phyloP scores from a whole-genome alignment of 768 basidiomycete species.

The Pleurotus djamor region DNA sequence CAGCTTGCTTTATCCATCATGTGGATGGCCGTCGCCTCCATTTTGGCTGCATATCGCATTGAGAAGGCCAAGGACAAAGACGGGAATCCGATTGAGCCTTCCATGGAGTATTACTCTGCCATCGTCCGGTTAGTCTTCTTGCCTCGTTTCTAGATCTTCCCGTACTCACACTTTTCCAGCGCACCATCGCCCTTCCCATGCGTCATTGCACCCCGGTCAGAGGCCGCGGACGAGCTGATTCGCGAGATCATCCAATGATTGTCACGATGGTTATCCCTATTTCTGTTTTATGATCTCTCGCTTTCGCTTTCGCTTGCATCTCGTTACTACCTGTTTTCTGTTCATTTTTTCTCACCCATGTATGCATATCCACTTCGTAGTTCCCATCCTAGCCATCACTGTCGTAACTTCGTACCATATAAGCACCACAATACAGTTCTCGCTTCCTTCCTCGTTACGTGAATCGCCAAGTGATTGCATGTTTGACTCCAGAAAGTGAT shows the following conservation, averaged over 20 bases:
- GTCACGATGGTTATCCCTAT: background rate
- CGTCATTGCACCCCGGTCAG: slow-evolving; percentile 15
- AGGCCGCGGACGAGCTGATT: slow-evolving; percentile 9
- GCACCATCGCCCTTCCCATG: slow-evolving; percentile 16
- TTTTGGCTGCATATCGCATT: slow-evolving; percentile 9
- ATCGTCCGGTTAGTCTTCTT: slow-evolving; percentile 5
- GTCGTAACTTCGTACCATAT: too few relatives aligned
- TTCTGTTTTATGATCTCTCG: background rate
- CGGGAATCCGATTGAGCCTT: slow-evolving; percentile 3
- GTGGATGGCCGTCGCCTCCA: slow-evolving; percentile 7
- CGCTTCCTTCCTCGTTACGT: too few relatives aligned
- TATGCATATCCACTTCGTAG: background rate
- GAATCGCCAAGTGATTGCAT: too few relatives aligned
- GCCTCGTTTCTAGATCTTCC: background rate
- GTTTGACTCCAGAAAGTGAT: too few relatives aligned
- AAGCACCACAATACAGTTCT: too few relatives aligned
- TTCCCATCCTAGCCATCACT: too few relatives aligned
- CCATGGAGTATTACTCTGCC: slow-evolving; percentile 6
- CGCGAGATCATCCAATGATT: slow-evolving; percentile 6
- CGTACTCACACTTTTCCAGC: background rate
- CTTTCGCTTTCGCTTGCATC: background rate
- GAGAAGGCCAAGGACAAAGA: slow-evolving; percentile 9
- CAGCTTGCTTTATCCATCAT: slow-evolving; percentile 1
- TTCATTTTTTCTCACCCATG: background rate
- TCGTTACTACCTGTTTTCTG: background rate